phyloP scores from a whole-genome alignment of 257 asterid genomes.

The Catharanthus roseus region DNA sequence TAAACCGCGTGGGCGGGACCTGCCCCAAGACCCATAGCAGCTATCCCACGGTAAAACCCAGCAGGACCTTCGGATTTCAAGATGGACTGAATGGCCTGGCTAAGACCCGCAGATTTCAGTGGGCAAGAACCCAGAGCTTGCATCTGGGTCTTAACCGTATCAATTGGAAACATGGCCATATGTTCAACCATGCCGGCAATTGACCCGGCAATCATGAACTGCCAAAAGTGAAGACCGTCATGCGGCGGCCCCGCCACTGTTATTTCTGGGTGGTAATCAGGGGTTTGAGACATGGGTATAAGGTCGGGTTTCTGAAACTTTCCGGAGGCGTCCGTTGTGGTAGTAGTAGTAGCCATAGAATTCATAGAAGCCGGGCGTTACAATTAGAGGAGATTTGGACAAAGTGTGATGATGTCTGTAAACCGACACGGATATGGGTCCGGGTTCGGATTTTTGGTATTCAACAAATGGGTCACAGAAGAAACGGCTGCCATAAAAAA shows the following conservation, averaged over 20 bases:
- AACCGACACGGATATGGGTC: not conserved
- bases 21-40: conserved; percentile 96
- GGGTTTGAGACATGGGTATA: conserved; percentile 43
- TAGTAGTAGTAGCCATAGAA: too few species aligned
- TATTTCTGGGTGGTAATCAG: conserved; percentile 41
- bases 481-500: conserved; percentile 12
- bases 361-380: conserved; percentile 37
- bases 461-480: not conserved
- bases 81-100: conserved; percentile 58
- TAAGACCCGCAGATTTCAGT: conserved; percentile 51
- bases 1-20: conserved; percentile 98
- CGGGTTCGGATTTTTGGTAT: conserved; percentile 1
- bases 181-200: conserved; percentile 90
- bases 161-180: conserved; percentile 98
- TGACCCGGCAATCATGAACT: conserved; percentile 93
- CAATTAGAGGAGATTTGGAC: not conserved
- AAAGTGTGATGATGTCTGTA: conserved; percentile 1
- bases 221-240: conserved; percentile 84
- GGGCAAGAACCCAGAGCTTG: conserved; percentile 93
- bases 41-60: conserved; percentile 88
- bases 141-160: conserved; percentile 87
- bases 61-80: conserved; percentile 57
- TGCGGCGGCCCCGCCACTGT: conserved; percentile 43
- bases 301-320: conserved; percentile 65
- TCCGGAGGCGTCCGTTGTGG: conserved; percentile 50